Percentiles rank a stretch among this genome's conserved stretches.
Conservation (phyloP, 768 basidiomycete genomes). For the Lyophyllum atratum region DNA sequence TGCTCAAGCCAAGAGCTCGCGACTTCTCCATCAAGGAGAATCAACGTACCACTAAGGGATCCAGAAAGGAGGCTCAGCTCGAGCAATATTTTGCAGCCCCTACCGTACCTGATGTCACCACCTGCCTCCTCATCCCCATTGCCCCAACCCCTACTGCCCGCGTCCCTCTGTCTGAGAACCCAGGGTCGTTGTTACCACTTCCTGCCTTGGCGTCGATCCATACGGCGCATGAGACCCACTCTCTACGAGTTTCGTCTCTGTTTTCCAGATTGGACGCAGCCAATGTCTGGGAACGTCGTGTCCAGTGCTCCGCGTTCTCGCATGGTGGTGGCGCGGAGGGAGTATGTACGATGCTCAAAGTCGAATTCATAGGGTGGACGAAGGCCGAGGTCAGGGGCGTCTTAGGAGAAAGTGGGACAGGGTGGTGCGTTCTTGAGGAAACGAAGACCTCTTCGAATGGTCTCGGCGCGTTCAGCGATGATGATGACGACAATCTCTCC, state of each 20-base stretch:
- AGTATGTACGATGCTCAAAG: conserved; percentile 64
- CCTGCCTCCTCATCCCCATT: conserved; percentile 73
- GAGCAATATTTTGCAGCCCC: conserved; percentile 63
- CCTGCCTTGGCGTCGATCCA: conserved; percentile 54
- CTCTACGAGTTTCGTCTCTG: conserved; percentile 64
- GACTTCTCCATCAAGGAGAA: conserved; percentile 16
- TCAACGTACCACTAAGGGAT: neutral
- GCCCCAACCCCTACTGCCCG: conserved; percentile 72
- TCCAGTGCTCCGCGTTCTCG: conserved; percentile 64
- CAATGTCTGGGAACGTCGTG: conserved; percentile 65
- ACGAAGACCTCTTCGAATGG: conserved; percentile 24
- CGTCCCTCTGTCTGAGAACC: conserved; percentile 51
- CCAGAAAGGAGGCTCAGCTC: conserved; percentile 34
- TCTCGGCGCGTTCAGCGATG: conserved; percentile 16
- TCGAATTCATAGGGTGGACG: conserved; percentile 78
- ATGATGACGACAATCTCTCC: conserved; percentile 30
- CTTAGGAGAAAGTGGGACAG: conserved; percentile 69
- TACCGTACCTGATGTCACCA: conserved; percentile 45
- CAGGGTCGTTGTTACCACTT: conserved; percentile 50
- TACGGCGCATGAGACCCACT: conserved; percentile 52
- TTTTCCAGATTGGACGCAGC: conserved; percentile 73
- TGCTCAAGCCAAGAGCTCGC: conserved; percentile 31
- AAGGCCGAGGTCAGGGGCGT: conserved; percentile 62
- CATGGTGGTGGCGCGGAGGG: conserved; percentile 41
- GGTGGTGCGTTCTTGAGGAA: conserved; percentile 80